A percentile compares a stretch with the other conserved stretches of the same genome.
Evolutionary conservation across 2,329 filamentous ascomycete genomes (phyloP).

Genomic region (Elsinoe ampelina): DNA sequence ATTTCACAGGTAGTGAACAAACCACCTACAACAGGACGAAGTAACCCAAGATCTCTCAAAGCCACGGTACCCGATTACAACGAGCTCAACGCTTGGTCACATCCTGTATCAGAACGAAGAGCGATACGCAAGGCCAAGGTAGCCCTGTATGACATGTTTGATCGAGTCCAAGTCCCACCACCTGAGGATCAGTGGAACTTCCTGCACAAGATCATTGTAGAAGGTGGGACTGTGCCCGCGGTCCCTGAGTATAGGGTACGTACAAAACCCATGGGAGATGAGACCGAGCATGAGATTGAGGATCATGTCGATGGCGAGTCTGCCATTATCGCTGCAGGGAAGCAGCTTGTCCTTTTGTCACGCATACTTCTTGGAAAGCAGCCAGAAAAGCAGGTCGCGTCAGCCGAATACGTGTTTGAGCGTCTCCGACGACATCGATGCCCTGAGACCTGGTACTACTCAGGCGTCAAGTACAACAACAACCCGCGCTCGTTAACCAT

Average conservation of each 20-base stretch:
- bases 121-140: slow-evolving; percentile 34
- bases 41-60: slow-evolving; percentile 16
- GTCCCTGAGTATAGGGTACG: not conserved
- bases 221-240: slow-evolving; percentile 17
- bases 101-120: slow-evolving; percentile 37
- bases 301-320: too few relatives aligned
- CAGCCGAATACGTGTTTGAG: too few relatives aligned
- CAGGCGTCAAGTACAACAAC: not conserved
- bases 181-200: slow-evolving; percentile 36
- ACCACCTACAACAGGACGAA: slow-evolving; percentile 25
- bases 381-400: too few relatives aligned
- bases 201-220: slow-evolving; percentile 32
- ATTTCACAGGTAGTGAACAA: slow-evolving; percentile 23
- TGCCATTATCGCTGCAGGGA: too few relatives aligned
- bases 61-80: slow-evolving; percentile 28
- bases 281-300: too few relatives aligned
- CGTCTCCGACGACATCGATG: too few relatives aligned
- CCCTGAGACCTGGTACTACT: not conserved
- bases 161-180: slow-evolving; percentile 36
- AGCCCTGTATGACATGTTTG: slow-evolving; percentile 37
- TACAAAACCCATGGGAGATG: not conserved
- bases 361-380: too few relatives aligned
- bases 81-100: slow-evolving; percentile 37
- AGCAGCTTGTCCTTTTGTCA: too few relatives aligned
- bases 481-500: slow-evolving; percentile 17